Evolutionary conservation across 768 basidiomycete species (phyloP).

Genomic region (Hygrocybe coccinea): DNA sequence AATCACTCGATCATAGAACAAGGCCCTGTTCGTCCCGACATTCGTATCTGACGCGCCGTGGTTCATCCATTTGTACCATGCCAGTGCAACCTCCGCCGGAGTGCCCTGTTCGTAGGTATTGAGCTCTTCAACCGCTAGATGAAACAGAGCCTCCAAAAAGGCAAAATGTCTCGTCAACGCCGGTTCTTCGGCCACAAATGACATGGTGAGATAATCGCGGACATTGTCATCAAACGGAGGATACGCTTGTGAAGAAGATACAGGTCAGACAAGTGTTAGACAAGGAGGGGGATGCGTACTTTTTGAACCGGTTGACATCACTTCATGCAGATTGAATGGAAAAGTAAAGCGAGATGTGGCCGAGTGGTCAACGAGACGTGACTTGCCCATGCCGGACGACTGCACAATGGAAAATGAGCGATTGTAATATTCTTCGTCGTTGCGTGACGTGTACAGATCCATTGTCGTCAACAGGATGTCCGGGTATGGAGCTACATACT

Average conservation of each 20-base stretch:
- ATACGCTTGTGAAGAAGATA: not conserved
- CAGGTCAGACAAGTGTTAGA: not conserved
- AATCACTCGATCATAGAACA: not conserved
- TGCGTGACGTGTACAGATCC: not conserved
- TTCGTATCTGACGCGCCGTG: not conserved
- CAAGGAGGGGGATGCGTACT: not conserved
- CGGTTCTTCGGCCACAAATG: not conserved
- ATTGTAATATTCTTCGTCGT: not conserved
- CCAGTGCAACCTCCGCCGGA: not conserved
- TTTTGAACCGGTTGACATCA: not conserved
- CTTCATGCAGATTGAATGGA: constrained; percentile 1
- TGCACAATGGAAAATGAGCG: constrained; percentile 4
- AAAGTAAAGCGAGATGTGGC: constrained; percentile 4
- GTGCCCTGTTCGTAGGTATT: not conserved
- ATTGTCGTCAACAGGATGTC: constrained; percentile 4
- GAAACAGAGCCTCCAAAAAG: not conserved
- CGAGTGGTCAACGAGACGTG: not conserved
- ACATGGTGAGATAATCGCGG: not conserved
- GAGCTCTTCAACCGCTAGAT: not conserved
- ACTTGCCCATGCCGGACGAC: constrained; percentile 5
- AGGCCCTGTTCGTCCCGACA: not conserved
- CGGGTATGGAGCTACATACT: constrained; percentile 3
- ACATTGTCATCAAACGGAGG: not conserved
- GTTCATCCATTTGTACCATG: constrained; percentile 1
- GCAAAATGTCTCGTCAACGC: not conserved